Evolutionary conservation across 148 eudicot species (phyloP).

Genomic region (Chenopodium formosanum): DNA sequence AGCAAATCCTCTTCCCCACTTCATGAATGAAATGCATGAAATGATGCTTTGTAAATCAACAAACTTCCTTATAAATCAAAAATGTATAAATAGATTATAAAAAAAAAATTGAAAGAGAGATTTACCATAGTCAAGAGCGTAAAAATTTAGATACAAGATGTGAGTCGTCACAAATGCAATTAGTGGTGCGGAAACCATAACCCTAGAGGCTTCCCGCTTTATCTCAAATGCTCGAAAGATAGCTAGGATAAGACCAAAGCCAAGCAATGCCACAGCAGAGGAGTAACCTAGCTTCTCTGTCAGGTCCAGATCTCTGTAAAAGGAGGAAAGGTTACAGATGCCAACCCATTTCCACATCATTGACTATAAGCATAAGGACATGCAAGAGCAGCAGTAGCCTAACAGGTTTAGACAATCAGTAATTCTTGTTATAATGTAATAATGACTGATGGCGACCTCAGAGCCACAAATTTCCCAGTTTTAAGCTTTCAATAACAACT

Average conservation of each 20-base stretch:
- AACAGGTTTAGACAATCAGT: not conserved
- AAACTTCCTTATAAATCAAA: not conserved
- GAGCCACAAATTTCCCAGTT: not conserved
- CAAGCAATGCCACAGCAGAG: conserved; percentile 71
- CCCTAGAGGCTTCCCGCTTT: conserved; percentile 67
- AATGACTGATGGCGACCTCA: not conserved
- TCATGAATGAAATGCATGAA: not conserved
- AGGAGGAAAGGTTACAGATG: not conserved
- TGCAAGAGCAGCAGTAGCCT: not conserved
- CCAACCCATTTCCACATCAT: not conserved
- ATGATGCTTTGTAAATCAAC: not conserved
- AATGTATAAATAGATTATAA: not conserved
- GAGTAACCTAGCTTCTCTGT: conserved; percentile 74
- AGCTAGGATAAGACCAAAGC: conserved; percentile 71
- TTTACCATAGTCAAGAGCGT: conserved; percentile 71
- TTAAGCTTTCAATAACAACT: not conserved
- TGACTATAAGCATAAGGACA: not conserved
- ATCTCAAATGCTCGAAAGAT: conserved; percentile 61
- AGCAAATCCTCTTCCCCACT: not conserved
- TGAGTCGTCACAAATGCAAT: conserved; percentile 74
- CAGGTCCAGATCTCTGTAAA: conserved; percentile 68
- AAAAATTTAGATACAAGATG: conserved; percentile 71
- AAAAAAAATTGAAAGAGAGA: not conserved
- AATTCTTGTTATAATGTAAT: not conserved
- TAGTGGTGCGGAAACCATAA: conserved; percentile 77